Percentiles rank a stretch among this genome's conserved stretches.
Evolutionary conservation across 345 rosid genomes (phyloP).

Genomic region (Firmiana major): DNA sequence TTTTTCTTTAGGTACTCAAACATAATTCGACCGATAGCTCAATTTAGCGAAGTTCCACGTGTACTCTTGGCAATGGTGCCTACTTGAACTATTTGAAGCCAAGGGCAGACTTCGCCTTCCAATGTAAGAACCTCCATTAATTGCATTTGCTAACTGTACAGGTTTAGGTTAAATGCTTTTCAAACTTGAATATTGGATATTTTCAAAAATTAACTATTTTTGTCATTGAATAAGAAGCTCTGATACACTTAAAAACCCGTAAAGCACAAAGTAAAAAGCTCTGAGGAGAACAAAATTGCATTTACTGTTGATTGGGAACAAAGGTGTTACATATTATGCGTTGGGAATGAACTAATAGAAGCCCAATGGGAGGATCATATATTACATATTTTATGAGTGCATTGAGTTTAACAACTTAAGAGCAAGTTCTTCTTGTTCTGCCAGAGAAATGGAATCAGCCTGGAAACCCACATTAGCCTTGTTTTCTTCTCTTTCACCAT

Average conservation of each 20-base stretch:
- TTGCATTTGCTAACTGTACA: neutral
- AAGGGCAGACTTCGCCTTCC: neutral
- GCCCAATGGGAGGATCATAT: neutral
- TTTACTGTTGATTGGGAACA: neutral
- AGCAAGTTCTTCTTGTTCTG: slow-evolving; percentile 85
- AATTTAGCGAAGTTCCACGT: neutral
- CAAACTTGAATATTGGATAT: too few species aligned
- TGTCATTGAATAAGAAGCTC: neutral
- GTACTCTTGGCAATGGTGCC: neutral
- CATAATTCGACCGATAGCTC: too few species aligned
- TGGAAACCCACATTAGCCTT: slow-evolving; percentile 18
- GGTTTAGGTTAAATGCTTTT: too few species aligned
- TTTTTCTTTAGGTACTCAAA: too few species aligned
- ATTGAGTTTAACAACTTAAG: slow-evolving; percentile 62
- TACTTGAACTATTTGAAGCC: neutral
- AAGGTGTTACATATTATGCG: neutral
- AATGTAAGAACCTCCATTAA: neutral
- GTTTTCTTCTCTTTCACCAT: slow-evolving; percentile 21
- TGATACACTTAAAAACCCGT: neutral
- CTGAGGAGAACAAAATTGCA: neutral
- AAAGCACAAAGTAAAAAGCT: neutral
- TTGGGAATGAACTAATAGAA: neutral
- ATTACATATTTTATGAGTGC: slow-evolving; percentile 28
- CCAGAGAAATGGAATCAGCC: slow-evolving; percentile 51
- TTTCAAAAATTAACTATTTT: too few species aligned